Evolutionary conservation across 2,329 filamentous ascomycete species (phyloP).

Genomic region (Chaetothyriales sp.): DNA sequence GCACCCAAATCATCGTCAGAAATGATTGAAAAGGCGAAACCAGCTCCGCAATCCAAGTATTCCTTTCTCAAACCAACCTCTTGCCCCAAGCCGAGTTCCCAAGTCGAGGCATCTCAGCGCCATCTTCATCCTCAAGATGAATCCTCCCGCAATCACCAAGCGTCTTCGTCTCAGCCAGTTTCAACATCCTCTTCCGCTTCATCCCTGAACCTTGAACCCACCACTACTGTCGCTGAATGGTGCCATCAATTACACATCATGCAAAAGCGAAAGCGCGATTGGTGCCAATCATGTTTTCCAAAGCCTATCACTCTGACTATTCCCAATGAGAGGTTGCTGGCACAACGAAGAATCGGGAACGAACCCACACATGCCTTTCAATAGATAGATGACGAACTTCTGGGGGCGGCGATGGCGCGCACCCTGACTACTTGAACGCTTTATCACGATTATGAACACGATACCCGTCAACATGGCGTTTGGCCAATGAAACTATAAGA

Average conservation of each 20-base stretch:
- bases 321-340: neutral
- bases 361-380: neutral
- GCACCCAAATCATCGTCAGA: neutral
- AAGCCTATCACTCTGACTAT: neutral
- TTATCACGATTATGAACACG: no score
- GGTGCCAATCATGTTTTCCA: constrained; percentile 16
- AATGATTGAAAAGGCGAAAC: neutral
- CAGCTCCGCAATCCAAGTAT: neutral
- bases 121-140: neutral
- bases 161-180: constrained; percentile 4
- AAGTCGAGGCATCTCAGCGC: neutral
- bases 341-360: neutral
- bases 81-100: neutral
- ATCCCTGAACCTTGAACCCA: constrained; percentile 10
- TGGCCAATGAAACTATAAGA: no score
- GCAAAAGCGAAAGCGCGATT: constrained; percentile 15
- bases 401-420: no score
- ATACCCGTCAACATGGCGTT: no score
- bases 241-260: constrained; percentile 17
- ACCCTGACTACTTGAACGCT: no score
- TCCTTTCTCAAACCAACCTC: neutral
- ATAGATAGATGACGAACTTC: no score
- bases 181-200: constrained; percentile 7
- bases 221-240: constrained; percentile 15
- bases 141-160: neutral